Percentiles rank a stretch among this genome's conserved stretches.
phyloP scores from a whole-genome alignment of 495 filamentous ascomycete genomes.

The Cryomyces minteri region DNA sequence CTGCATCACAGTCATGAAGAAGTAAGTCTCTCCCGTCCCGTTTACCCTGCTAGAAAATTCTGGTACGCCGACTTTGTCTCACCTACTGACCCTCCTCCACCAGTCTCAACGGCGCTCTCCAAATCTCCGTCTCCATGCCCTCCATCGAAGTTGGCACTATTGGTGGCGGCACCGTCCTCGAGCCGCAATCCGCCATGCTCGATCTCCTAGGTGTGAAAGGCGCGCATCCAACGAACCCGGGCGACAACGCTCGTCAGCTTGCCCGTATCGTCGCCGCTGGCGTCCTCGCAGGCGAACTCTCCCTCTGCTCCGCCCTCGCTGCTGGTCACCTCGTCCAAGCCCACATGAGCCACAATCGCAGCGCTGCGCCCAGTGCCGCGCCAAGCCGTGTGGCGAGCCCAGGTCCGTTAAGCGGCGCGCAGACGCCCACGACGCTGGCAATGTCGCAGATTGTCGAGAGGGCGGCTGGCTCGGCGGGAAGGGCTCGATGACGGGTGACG shows the following conservation, averaged over 20 bases:
- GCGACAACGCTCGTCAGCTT: conserved; percentile 77
- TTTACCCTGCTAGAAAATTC: neutral
- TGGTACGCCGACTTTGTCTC: neutral
- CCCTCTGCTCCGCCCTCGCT: conserved; percentile 73
- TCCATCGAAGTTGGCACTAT: conserved; percentile 94
- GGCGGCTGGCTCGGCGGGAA: too few relatives aligned
- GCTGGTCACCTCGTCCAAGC: conserved; percentile 84
- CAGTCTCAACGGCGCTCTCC: conserved; percentile 74
- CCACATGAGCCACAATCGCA: conserved; percentile 95
- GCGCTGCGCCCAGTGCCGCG: conserved; percentile 49
- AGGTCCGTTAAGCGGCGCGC: conserved; percentile 14
- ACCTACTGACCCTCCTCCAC: neutral
- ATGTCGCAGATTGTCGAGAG: conserved; percentile 1
- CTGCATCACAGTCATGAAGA: conserved; percentile 97
- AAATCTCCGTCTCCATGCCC: conserved; percentile 94
- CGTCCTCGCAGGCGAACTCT: conserved; percentile 79
- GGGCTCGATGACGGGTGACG: too few relatives aligned
- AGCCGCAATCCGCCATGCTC: conserved; percentile 90
- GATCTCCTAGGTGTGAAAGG: conserved; percentile 89
- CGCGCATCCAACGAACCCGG: conserved; percentile 73
- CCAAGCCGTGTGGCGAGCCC: conserved; percentile 59
- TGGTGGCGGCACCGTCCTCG: conserved; percentile 88
- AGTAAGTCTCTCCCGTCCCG: conserved; percentile 42
- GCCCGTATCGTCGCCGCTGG: conserved; percentile 77
- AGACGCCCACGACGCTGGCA: conserved; percentile 8